Base-by-base conservation (phyloP, 176 grass and related monocot genomes). In the Juncus effusus region DNA sequence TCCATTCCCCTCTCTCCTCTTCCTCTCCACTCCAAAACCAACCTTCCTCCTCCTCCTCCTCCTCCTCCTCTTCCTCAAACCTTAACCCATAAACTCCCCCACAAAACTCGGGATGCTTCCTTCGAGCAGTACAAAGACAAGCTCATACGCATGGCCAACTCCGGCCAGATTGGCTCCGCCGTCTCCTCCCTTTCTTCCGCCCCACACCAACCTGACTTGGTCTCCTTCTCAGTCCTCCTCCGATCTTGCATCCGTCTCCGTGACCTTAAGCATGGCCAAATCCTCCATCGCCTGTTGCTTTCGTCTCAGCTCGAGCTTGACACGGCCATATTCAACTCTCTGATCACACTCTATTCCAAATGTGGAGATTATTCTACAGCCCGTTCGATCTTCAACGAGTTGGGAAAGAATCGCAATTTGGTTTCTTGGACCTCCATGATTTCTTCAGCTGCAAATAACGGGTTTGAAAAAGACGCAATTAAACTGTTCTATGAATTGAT, bases 321-420 rank as follows among this genome's bases (percentile, higher is more conserved):
- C 68, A 56, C 68, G 1, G 35, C 67, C 9, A 71, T 71, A 16
- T 71, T 10, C 0, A 71, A 71, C 41, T 71, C 67, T 59, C 54
- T 71, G 10, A 71, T 71, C 37, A 71, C 67, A 12, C 28, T 71
- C 13, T 71, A 71, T 15, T 71, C 67, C 4, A 71, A 71, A 59
- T 36, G 67, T 2, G 67, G 67, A n/a, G 67, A 71, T 59, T 71
- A 58, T 4, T 2, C 3, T 3, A 44, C 13, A 15, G 67, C 67
- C 0, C 41, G 41, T 44, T 71, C 67, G 0, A 42, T 58, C 4
- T 71, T 71, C 38, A 16, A 8, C 12, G 16, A 71, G 41, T 71
- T 71, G 41, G 67, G 66, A 38, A 69, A 39, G 2, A 54, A 45
- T 28, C 37, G 54, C 42, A 9, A 72, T 55, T 38, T 72, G n/a